A percentile compares a stretch with the other conserved stretches of the same genome.
phyloP scores from a whole-genome alignment of 768 basidiomycete species.

The Kwoniella pini region DNA sequence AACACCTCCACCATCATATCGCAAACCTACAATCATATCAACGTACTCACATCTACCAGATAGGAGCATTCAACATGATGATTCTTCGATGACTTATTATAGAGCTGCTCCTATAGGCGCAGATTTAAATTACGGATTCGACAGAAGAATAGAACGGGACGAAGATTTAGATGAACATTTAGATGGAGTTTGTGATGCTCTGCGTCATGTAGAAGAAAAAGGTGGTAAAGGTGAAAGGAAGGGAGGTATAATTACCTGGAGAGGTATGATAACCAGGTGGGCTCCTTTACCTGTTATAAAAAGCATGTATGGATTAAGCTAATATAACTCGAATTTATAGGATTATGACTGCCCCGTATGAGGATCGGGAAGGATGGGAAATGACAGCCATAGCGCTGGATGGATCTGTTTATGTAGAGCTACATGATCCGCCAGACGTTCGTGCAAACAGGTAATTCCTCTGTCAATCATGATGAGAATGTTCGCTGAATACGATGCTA shows the following conservation, averaged over 20 bases:
- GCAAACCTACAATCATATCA: constrained; percentile 40
- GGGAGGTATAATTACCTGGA: constrained; percentile 52
- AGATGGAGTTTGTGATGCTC: constrained; percentile 50
- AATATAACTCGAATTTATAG: neutral
- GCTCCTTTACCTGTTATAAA: neutral
- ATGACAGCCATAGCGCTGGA: constrained; percentile 51
- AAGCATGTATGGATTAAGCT: neutral
- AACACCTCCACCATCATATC: constrained; percentile 35
- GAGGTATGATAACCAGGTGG: constrained; percentile 55
- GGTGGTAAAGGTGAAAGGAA: constrained; percentile 23
- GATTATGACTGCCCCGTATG: constrained; percentile 53
- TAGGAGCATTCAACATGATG: constrained; percentile 38
- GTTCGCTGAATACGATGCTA: neutral
- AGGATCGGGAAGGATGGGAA: constrained; percentile 52
- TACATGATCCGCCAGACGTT: constrained; percentile 42
- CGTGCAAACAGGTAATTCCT: constrained; percentile 29
- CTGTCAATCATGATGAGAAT: neutral
- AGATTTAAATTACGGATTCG: constrained; percentile 52
- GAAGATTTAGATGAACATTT: constrained; percentile 49
- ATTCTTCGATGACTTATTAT: constrained; percentile 48
- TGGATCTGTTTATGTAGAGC: constrained; percentile 53
- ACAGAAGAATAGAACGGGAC: constrained; percentile 44
- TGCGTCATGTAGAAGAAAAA: constrained; percentile 24
- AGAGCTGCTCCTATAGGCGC: constrained; percentile 40
- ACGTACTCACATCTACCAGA: constrained; percentile 53